A percentile compares a stretch with the other conserved stretches of the same genome.
Evolutionary conservation across 768 basidiomycete species (phyloP).

Genomic region (Boletus sp.): DNA sequence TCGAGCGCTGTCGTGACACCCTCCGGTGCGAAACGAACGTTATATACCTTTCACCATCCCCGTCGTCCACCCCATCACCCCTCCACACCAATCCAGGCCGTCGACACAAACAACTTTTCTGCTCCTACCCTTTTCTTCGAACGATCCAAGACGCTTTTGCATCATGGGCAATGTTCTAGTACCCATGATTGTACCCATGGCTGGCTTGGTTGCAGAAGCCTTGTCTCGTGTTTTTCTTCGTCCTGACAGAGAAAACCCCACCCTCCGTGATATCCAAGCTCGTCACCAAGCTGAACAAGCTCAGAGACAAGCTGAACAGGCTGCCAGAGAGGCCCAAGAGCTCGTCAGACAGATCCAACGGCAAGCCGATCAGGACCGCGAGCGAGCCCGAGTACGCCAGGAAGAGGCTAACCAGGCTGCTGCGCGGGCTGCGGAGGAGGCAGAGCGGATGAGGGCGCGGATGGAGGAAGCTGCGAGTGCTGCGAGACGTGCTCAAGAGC

Average conservation of each 20-base stretch:
- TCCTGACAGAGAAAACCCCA: conserved; percentile 12
- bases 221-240: background rate
- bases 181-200: background rate
- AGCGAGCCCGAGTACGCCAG: conserved; percentile 2
- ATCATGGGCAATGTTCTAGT: conserved; percentile 5
- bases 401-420: conserved; percentile 4
- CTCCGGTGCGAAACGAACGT: background rate
- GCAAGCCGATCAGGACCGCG: conserved; percentile 8
- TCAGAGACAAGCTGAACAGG: background rate
- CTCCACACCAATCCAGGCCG: background rate
- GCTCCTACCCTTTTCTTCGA: too few species aligned
- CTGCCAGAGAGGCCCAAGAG: conserved; percentile 2
- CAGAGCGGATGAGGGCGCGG: conserved; percentile 1
- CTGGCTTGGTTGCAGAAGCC: background rate
- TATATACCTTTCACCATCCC: background rate
- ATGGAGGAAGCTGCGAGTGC: conserved; percentile 5
- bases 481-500: background rate
- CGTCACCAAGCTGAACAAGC: conserved; percentile 8
- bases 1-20: background rate
- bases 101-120: background rate
- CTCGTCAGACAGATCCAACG: background rate
- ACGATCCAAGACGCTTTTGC: background rate
- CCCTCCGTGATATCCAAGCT: conserved; percentile 4
- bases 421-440: conserved; percentile 10
- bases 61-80: background rate